phyloP scores from a whole-genome alignment of 495 filamentous ascomycete species.

The Xylaria venustula region DNA sequence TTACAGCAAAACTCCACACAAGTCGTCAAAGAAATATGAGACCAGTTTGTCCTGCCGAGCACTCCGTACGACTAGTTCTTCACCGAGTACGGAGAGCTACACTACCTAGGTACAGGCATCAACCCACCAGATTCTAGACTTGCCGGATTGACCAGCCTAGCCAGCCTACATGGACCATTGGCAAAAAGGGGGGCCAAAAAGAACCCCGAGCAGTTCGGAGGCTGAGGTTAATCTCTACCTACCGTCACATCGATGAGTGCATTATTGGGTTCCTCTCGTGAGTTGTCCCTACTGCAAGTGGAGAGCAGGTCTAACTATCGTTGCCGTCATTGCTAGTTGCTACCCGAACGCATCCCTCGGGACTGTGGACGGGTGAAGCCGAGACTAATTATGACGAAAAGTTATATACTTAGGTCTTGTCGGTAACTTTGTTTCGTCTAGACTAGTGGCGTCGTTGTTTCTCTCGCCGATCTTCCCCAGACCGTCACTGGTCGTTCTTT shows the following conservation, averaged over 20 bases:
- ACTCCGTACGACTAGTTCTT: not conserved
- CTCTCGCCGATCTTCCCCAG: conserved; percentile 2
- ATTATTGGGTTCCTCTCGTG: conserved; percentile 2
- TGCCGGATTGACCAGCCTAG: not conserved
- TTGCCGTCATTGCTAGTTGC: not conserved
- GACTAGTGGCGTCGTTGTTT: not conserved
- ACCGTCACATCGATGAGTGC: not conserved
- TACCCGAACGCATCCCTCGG: not conserved
- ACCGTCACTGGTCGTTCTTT: not conserved
- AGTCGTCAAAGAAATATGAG: no score
- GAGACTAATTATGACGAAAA: not conserved
- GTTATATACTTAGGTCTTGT: not conserved
- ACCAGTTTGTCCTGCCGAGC: not conserved
- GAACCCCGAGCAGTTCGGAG: not conserved
- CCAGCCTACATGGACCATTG: no score
- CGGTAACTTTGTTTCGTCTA: not conserved
- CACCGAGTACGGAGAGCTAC: no score
- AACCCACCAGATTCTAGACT: conserved; percentile 4
- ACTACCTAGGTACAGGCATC: not conserved
- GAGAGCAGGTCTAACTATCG: not conserved
- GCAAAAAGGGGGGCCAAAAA: not conserved
- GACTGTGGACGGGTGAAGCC: not conserved
- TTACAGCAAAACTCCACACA: no score
- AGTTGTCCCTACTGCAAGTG: not conserved
- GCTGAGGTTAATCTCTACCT: conserved; percentile 6